A percentile compares a stretch with the other conserved stretches of the same genome.
phyloP scores from a whole-genome alignment of 2,329 filamentous ascomycete genomes.

The Juglanconis sp. region DNA sequence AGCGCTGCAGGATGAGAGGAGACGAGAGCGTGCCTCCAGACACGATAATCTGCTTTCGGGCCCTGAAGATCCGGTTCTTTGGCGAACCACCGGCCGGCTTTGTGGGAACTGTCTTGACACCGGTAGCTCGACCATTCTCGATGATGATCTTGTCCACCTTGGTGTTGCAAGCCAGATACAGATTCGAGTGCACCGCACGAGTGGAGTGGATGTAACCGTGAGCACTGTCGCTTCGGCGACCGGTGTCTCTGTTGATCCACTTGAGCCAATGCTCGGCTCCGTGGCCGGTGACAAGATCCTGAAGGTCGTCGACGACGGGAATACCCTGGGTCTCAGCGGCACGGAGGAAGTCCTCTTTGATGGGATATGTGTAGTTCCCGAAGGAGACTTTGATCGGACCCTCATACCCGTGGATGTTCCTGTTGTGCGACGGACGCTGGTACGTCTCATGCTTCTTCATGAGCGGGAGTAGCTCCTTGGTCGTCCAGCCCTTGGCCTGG shows the following conservation, averaged over 20 bases:
- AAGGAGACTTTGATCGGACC: constrained; percentile 82
- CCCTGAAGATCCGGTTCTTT: constrained; percentile 52
- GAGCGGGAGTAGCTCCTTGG: constrained; percentile 69
- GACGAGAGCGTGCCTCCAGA: constrained; percentile 71
- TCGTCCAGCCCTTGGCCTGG: constrained; percentile 75
- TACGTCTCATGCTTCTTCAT: constrained; percentile 83
- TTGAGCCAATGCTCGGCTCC: constrained; percentile 82
- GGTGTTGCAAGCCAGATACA: constrained; percentile 72
- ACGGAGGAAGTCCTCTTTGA: constrained; percentile 77
- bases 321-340: constrained; percentile 72
- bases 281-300: constrained; percentile 66
- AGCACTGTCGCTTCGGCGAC: constrained; percentile 72
- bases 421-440: constrained; percentile 62
- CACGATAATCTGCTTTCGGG: constrained; percentile 72
- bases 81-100: constrained; percentile 57
- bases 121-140: constrained; percentile 69
- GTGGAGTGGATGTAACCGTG: constrained; percentile 78
- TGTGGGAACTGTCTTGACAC: constrained; percentile 65
- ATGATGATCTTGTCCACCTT: constrained; percentile 76
- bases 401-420: constrained; percentile 71
- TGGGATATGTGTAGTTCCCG: constrained; percentile 75
- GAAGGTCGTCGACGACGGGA: constrained; percentile 70
- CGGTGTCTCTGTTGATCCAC: constrained; percentile 75
- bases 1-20: constrained; percentile 71
- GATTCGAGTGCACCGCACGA: constrained; percentile 64